A percentile compares a stretch with the other conserved stretches of the same genome.
Evolutionary conservation across 495 filamentous ascomycete genomes (phyloP).

Genomic region (Hypoxylon subgilvum): DNA sequence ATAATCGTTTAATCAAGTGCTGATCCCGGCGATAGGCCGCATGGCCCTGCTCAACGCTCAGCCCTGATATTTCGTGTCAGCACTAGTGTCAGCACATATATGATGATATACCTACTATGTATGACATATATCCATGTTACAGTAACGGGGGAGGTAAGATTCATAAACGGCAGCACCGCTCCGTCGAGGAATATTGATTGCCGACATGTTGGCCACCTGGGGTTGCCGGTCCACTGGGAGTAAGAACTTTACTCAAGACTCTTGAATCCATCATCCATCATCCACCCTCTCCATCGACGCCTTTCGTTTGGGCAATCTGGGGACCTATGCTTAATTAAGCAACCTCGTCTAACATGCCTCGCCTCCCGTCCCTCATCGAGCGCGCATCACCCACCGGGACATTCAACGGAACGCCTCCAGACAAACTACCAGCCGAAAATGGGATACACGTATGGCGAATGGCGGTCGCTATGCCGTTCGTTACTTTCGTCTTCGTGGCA

Average conservation of each 20-base stretch:
- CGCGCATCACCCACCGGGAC: slow-evolving; percentile 22
- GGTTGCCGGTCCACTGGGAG: neutral
- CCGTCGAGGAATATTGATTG: slow-evolving; percentile 3
- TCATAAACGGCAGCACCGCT: too few relatives aligned
- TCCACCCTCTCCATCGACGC: neutral
- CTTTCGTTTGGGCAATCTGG: too few relatives aligned
- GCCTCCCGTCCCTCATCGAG: slow-evolving; percentile 18
- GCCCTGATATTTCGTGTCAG: slow-evolving; percentile 12
- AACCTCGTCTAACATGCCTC: slow-evolving; percentile 14
- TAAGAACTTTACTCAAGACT: slow-evolving; percentile 13
- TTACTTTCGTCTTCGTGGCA: slow-evolving; percentile 30
- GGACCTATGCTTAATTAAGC: neutral
- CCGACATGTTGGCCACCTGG: slow-evolving; percentile 3
- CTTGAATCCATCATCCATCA: neutral
- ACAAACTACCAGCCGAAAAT: slow-evolving; percentile 32
- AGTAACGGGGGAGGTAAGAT: too few relatives aligned
- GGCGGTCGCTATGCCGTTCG: slow-evolving; percentile 31
- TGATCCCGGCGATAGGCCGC: slow-evolving; percentile 1
- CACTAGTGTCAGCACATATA: slow-evolving; percentile 16
- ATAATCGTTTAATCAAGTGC: too few relatives aligned
- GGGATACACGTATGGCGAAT: slow-evolving; percentile 34
- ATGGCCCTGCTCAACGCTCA: slow-evolving; percentile 7
- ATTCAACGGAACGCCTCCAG: slow-evolving; percentile 26
- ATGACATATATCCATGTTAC: too few relatives aligned
- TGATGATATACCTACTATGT: neutral